Conservation (phyloP, 495 filamentous ascomycete species). For the Daldinia bambusicola region DNA sequence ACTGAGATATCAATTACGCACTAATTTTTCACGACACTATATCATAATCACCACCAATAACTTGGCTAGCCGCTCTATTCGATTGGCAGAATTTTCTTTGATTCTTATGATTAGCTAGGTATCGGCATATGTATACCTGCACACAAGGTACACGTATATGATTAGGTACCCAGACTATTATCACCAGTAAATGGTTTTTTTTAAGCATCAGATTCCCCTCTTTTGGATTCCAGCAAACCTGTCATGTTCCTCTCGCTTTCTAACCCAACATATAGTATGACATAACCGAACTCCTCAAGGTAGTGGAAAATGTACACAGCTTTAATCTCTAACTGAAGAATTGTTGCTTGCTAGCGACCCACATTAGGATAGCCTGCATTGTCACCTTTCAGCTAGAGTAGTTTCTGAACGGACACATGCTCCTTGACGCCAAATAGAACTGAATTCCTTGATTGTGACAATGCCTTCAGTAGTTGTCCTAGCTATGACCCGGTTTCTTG, state of each 20-base stretch:
- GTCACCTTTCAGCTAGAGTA: slow-evolving; percentile 10
- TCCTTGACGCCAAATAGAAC: slow-evolving; percentile 27
- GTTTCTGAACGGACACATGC: slow-evolving; percentile 20
- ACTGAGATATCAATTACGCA: too few species aligned
- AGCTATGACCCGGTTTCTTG: neutral
- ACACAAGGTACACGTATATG: slow-evolving; percentile 7
- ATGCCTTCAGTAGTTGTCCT: slow-evolving; percentile 1
- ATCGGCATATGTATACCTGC: slow-evolving; percentile 9
- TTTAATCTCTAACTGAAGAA: slow-evolving; percentile 5
- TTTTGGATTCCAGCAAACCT: slow-evolving; percentile 8
- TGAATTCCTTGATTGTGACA: slow-evolving; percentile 18
- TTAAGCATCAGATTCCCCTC: slow-evolving; percentile 2
- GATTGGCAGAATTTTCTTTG: neutral
- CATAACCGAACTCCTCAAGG: slow-evolving; percentile 11
- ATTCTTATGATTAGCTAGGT: slow-evolving; percentile 2
- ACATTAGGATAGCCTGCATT: neutral
- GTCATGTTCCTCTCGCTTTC: slow-evolving; percentile 27
- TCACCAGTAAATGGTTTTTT: slow-evolving; percentile 13
- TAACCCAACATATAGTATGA: slow-evolving; percentile 25
- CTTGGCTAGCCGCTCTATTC: neutral
- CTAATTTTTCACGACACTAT: neutral
- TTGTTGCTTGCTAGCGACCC: neutral
- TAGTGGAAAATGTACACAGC: slow-evolving; percentile 4
- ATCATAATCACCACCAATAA: neutral
- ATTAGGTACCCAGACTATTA: slow-evolving; percentile 10